Evolutionary conservation across 495 filamentous ascomycete species (phyloP), one percentile per base, ranked within the genome.

Genomic region (Talaromyces proteolyticus): DNA sequence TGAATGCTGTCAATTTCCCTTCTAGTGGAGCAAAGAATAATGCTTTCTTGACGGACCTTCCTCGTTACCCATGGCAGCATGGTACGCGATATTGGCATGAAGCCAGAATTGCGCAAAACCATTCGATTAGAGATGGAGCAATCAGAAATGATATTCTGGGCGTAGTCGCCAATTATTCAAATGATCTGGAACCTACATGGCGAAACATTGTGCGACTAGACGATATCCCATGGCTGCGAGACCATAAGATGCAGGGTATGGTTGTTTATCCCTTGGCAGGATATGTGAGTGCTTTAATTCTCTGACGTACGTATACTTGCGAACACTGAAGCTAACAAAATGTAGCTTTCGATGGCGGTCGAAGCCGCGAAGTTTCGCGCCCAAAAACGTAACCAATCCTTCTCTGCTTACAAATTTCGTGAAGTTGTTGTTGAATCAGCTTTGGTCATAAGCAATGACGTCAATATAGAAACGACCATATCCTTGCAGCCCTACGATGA

Each of bases 141-240:
- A 42, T 52, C 6, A 72, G 78, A 5, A 76, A 76, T 26, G 78
- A 83, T 54, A 60, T 86, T 0, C 64, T 86, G 1, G 84, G 83
- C 23, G 43, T 58, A 11, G 46, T 53, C 47, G 58, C 57, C 10
- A 55, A 56, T 12, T 64, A 64, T 34, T 62, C 62, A 8, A 62
- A 64, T 37, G 62, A 62, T 25, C 24, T 63, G 11, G 62, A 65
- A 49, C 76, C 74, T 0, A 60, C 67, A 21, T 75, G 46, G 79
- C 65, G 76, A 40, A 71, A 56, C 7, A 64, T 77, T 20, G 24
- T 79, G 5, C 69, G 71, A 7, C 55, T 73, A 1, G 62, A 66
- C 45, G 70, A 73, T 24, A 59, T 73, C 0, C 75, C 76, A 0
- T 83, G 79, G 75, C 53, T 79, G 20, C 57, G 65, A 7, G 75